Evolutionary conservation across 2,329 filamentous ascomycete species (phyloP).

Genomic region (Hysterium pulicare): DNA sequence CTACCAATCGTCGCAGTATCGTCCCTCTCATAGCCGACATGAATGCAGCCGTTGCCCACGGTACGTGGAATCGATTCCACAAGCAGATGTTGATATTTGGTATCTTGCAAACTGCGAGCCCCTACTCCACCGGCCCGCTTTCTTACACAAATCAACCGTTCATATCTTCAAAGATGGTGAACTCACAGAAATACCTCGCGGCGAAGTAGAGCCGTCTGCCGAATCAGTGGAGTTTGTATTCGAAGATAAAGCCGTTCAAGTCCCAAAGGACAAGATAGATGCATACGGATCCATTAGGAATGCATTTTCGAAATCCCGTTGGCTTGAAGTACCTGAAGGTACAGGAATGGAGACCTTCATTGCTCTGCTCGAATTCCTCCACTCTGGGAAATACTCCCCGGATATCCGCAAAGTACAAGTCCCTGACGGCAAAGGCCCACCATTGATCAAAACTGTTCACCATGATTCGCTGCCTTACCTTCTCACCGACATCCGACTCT

Average conservation of each 20-base stretch:
- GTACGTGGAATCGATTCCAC: constrained; percentile 12
- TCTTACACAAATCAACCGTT: constrained; percentile 16
- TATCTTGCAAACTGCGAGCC: constrained; percentile 32
- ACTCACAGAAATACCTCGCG: constrained; percentile 27
- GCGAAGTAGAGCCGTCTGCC: constrained; percentile 23
- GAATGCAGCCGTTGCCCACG: constrained; percentile 23
- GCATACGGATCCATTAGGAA: constrained; percentile 26
- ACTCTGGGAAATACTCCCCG: constrained; percentile 21
- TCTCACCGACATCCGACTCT: constrained; percentile 21
- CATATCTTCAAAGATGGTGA: constrained; percentile 29
- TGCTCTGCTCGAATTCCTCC: constrained; percentile 32
- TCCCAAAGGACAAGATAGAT: constrained; percentile 25
- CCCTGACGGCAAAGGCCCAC: constrained; percentile 15
- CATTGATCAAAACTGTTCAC: constrained; percentile 17
- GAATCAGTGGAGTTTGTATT: constrained; percentile 39
- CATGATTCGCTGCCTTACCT: constrained; percentile 12
- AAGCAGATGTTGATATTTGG: constrained; percentile 27
- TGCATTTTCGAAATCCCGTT: constrained; percentile 27
- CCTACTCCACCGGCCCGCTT: constrained; percentile 19
- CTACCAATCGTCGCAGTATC: too few relatives aligned
- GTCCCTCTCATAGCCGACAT: background rate
- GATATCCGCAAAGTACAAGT: constrained; percentile 13
- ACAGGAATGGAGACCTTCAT: constrained; percentile 25
- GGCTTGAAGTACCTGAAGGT: constrained; percentile 29
- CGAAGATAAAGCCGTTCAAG: constrained; percentile 31